phyloP scores from a whole-genome alignment of 805 yeast species.

The Yarrowia sp. region DNA sequence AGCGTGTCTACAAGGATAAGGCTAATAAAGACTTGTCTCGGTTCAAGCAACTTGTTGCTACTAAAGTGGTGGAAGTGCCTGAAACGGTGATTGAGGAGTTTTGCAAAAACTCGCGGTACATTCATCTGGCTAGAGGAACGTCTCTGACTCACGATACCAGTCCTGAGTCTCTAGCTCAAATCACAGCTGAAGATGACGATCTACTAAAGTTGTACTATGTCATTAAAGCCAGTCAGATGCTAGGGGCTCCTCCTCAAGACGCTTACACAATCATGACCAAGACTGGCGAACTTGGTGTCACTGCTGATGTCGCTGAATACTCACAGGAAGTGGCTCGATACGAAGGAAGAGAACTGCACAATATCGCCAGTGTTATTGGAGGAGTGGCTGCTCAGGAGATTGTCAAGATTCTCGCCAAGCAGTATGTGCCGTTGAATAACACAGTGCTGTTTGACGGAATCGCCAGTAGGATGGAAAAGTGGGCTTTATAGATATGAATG shows the following conservation, averaged over 20 bases:
- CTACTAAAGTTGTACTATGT: constrained; percentile 34
- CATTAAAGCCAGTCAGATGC: constrained; percentile 30
- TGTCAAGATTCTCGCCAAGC: constrained; percentile 69
- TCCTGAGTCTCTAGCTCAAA: constrained; percentile 14
- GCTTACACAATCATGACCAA: neutral
- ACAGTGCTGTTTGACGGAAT: constrained; percentile 72
- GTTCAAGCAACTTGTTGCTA: constrained; percentile 42
- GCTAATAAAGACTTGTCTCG: constrained; percentile 49
- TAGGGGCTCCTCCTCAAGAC: constrained; percentile 27
- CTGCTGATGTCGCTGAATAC: constrained; percentile 32
- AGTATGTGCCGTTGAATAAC: constrained; percentile 76
- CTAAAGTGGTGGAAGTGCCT: constrained; percentile 35
- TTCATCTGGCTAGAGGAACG: constrained; percentile 51
- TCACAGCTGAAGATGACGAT: constrained; percentile 29
- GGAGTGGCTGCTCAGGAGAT: constrained; percentile 86
- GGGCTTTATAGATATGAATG: constrained; percentile 32
- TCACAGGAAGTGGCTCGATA: constrained; percentile 33
- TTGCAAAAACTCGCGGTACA: constrained; percentile 58
- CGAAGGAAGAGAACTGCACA: constrained; percentile 51
- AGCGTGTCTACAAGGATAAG: constrained; percentile 55
- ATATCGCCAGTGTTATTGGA: constrained; percentile 68
- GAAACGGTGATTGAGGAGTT: constrained; percentile 46
- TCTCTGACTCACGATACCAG: constrained; percentile 31
- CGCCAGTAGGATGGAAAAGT: constrained; percentile 42
- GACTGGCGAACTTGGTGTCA: neutral